Conservation (phyloP, 2,329 filamentous ascomycete genomes). For the Hymenoscyphus salicellus region DNA sequence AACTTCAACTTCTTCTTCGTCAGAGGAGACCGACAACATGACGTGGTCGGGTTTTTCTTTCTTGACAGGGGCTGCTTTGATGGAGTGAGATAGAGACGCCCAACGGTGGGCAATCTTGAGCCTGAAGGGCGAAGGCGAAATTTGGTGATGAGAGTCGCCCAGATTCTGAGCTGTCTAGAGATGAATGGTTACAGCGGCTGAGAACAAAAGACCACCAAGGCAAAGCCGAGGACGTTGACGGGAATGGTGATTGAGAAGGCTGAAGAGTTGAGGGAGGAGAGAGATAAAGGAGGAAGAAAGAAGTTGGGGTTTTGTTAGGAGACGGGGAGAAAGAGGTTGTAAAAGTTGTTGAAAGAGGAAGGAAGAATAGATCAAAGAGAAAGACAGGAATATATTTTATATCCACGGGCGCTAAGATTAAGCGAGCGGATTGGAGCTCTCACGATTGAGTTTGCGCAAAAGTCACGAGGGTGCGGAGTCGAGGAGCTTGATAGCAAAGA, state of each 20-base stretch:
- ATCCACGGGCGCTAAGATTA: background rate
- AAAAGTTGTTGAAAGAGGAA: background rate
- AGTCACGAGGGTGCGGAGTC: background rate
- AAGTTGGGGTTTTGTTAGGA: background rate
- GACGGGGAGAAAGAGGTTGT: background rate
- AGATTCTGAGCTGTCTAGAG: too few species aligned
- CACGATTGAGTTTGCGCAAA: background rate
- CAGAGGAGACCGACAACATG: background rate
- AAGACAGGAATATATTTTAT: too few species aligned
- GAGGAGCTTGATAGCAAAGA: background rate
- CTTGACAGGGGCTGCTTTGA: background rate
- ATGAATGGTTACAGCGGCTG: too few species aligned
- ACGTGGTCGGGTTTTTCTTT: background rate
- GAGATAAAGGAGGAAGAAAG: background rate
- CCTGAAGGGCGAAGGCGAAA: too few species aligned
- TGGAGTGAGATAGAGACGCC: too few species aligned
- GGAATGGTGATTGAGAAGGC: too few species aligned
- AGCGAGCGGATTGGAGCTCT: background rate
- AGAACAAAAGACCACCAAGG: too few species aligned
- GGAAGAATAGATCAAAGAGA: background rate
- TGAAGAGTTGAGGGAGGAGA: too few species aligned
- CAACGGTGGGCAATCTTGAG: too few species aligned
- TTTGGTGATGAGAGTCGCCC: too few species aligned
- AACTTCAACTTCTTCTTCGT: background rate
- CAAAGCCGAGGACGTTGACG: too few species aligned